Evolutionary conservation across 768 basidiomycete genomes (phyloP).

Genomic region (Suillus cothurnatus): DNA sequence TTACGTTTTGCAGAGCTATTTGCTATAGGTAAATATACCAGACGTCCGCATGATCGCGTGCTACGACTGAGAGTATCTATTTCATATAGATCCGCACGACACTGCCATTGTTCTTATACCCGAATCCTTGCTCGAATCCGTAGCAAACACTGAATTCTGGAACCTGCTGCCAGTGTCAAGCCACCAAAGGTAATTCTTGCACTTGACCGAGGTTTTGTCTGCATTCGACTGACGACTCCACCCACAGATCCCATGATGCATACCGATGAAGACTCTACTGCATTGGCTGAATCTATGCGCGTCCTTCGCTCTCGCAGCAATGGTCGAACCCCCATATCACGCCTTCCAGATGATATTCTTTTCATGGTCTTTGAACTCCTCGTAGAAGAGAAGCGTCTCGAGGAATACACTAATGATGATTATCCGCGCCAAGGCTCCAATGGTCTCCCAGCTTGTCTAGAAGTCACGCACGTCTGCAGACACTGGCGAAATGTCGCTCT

Average conservation of each 20-base stretch:
- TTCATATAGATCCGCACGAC: neutral
- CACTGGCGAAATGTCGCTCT: constrained; percentile 2
- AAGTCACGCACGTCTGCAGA: neutral
- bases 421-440: fast-evolving
- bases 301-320: neutral
- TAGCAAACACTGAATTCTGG: neutral
- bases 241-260: neutral
- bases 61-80: neutral
- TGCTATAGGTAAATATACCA: neutral
- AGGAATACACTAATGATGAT: neutral
- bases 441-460: neutral
- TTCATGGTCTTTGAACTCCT: neutral
- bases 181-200: neutral
- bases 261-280: neutral
- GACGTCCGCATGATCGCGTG: neutral
- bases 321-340: neutral
- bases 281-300: neutral
- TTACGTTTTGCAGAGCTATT: neutral
- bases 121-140: neutral
- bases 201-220: neutral
- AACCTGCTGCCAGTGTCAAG: neutral
- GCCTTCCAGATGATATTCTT: neutral
- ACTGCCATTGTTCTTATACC: neutral
- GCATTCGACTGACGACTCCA: neutral
- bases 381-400: neutral